Conservation (phyloP, 75 land plant genomes). For the Cupressus sempervirens region DNA sequence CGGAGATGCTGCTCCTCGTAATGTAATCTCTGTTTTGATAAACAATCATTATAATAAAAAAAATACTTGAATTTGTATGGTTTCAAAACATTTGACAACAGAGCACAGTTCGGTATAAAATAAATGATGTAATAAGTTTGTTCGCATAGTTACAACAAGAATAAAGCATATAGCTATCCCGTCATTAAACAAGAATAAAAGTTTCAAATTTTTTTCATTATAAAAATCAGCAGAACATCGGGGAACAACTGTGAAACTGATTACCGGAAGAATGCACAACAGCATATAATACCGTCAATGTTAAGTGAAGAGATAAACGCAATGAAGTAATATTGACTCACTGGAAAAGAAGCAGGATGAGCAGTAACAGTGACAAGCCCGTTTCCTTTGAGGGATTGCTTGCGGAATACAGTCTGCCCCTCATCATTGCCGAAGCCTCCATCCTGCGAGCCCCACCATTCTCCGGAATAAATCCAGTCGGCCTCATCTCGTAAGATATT, state of each 20-base stretch:
- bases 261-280: no score
- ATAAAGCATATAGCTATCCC: no score
- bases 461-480: conserved; percentile 79
- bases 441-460: conserved; percentile 79
- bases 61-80: no score
- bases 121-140: no score
- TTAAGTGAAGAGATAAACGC: neutral
- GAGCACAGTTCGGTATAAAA: no score
- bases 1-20: no score
- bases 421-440: conserved; percentile 38
- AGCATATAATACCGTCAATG: neutral
- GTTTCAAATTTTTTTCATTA: no score
- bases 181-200: no score
- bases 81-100: no score
- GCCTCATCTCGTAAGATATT: conserved; percentile 54
- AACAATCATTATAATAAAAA: no score
- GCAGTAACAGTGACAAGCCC: conserved; percentile 82
- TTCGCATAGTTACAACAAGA: no score
- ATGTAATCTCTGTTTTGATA: no score
- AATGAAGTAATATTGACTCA: conserved; percentile 6
- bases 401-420: conserved; percentile 57
- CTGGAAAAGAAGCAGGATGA: conserved; percentile 78
- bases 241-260: neutral
- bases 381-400: conserved; percentile 60
- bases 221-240: neutral